These are phyloP conservation scores for Ramichloridium luteum DNA, from an alignment of 2,329 filamentous ascomycete species.

Conservation along the genomic window DNA sequence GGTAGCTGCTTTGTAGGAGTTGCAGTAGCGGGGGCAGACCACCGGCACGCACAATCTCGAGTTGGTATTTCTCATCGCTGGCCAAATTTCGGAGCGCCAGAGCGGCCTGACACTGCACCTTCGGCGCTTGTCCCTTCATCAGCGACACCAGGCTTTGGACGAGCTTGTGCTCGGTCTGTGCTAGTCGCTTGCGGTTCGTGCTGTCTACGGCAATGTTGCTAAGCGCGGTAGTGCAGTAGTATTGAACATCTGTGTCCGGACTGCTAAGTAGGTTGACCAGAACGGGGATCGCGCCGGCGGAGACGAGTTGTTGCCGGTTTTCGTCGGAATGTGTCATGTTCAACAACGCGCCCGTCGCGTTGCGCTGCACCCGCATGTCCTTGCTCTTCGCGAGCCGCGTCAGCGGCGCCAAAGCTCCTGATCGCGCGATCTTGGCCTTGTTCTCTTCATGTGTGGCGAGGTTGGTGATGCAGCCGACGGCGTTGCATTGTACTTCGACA, in stretches of 20 bases:
- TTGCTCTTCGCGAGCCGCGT: slow-evolving; percentile 91
- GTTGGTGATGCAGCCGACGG: slow-evolving; percentile 97
- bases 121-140: slow-evolving; percentile 94
- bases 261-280: slow-evolving; percentile 90
- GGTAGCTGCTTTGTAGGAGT: slow-evolving; percentile 86
- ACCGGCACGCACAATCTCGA: slow-evolving; percentile 86
- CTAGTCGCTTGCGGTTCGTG: slow-evolving; percentile 79
- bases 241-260: slow-evolving; percentile 91
- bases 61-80: slow-evolving; percentile 96
- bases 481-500: slow-evolving; percentile 98
- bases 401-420: slow-evolving; percentile 79
- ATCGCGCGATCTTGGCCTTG: slow-evolving; percentile 95
- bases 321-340: slow-evolving; percentile 99
- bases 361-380: slow-evolving; percentile 96
- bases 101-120: slow-evolving; percentile 95
- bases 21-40: slow-evolving; percentile 76
- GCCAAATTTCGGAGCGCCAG: slow-evolving; percentile 87
- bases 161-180: slow-evolving; percentile 78
- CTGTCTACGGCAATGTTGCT: slow-evolving; percentile 97
- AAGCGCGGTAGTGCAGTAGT: slow-evolving; percentile 96
- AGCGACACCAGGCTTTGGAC: slow-evolving; percentile 89
- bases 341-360: slow-evolving; percentile 86
- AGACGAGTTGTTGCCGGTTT: slow-evolving; percentile 93
- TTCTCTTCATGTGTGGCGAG: slow-evolving; percentile 97
- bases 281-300: slow-evolving; percentile 93